Base-by-base conservation (phyloP, 2,329 filamentous ascomycete genomes). In the Juglanconis sp. region DNA sequence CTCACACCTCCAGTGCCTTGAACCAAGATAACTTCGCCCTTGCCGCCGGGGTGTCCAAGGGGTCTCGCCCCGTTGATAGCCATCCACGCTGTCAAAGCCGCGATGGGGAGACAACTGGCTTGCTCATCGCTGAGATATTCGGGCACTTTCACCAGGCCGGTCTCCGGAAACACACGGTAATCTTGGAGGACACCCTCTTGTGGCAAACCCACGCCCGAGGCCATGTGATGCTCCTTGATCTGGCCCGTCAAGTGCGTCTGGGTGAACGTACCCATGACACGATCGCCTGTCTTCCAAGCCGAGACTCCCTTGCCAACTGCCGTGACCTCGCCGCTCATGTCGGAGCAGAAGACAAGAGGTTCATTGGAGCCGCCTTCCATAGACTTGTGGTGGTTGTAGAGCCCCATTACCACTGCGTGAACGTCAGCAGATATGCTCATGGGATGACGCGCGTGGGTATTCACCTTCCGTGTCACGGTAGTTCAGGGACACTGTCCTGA, bases 181-280 rank as follows among this genome's bases (percentile, higher is more conserved):
- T 85, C 78, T 11, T 80, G 77, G 61, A 89, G 70, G 1, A 84
- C 81, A 34, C 87, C 87, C 0, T 76, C 75, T 0, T 84, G 74
- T 1, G 87, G 87, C 3, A 86, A 74, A 4, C 88, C 88, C 11
- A 90, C 73, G 0, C 86, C 85, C 3, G 76, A 79, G 0, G 73
- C 73, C 70, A 89, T 76, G 65, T 87, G 77, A 17, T 76, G 74
- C 55, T 79, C 80, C 31, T 77, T 77, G 61, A 89, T 75, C 68
- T 86, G 83, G n/a, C 86, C 87, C 3, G 77, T 79, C 56, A 86
- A 73, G 67, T 84, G 81, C 7, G 72, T 73, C 69, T 83, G 80
- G 66, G 81, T 81, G 72, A 89, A 91, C 55, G 83, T 88, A 24
- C 82, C 82, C 58, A 89, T 78, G 44, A 91, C 87, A n/a, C 86